Percentiles rank a stretch among this genome's conserved stretches.
Conservation (phyloP, 1,284 basidiomycete species). For the Cryptococcus jaspeensis region DNA sequence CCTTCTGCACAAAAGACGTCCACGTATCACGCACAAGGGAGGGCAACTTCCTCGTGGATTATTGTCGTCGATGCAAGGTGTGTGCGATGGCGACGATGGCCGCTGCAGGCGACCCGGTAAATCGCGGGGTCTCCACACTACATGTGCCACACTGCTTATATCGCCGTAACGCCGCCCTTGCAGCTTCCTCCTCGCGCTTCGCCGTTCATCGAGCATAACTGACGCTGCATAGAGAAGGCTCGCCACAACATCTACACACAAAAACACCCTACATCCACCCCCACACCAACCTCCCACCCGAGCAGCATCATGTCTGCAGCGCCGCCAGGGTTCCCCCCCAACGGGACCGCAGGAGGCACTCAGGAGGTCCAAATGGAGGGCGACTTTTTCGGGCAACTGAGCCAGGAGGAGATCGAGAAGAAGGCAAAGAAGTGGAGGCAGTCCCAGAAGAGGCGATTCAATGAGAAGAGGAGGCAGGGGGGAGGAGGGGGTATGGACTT, state of each 20-base stretch:
- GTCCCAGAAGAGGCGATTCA: constrained; percentile 47
- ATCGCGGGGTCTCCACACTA: not conserved
- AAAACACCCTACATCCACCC: not conserved
- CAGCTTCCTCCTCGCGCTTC: not conserved
- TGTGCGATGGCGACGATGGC: not conserved
- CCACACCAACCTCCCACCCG: not conserved
- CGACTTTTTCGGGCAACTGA: constrained; percentile 47
- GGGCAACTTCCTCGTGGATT: not conserved
- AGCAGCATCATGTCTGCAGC: constrained; percentile 38
- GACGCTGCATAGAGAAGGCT: not conserved
- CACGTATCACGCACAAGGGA: not conserved
- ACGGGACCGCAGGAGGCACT: constrained; percentile 17
- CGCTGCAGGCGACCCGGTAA: not conserved
- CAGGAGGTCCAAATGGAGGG: constrained; percentile 41
- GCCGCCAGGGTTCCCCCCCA: constrained; percentile 48
- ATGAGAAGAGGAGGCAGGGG: constrained; percentile 48
- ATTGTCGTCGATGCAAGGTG: not conserved
- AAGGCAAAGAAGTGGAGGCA: constrained; percentile 53
- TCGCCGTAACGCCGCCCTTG: not conserved
- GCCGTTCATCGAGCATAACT: not conserved
- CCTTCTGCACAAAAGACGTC: not conserved
- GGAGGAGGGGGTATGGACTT: constrained; percentile 52
- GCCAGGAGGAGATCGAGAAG: constrained; percentile 50
- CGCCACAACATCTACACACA: constrained; percentile 6
- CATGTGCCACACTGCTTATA: not conserved